A percentile compares a stretch with the other conserved stretches of the same genome.
These are phyloP conservation scores for Colletotrichum abscissum DNA, from an alignment of 2,329 filamentous ascomycete genomes.

Conservation along the genomic window DNA sequence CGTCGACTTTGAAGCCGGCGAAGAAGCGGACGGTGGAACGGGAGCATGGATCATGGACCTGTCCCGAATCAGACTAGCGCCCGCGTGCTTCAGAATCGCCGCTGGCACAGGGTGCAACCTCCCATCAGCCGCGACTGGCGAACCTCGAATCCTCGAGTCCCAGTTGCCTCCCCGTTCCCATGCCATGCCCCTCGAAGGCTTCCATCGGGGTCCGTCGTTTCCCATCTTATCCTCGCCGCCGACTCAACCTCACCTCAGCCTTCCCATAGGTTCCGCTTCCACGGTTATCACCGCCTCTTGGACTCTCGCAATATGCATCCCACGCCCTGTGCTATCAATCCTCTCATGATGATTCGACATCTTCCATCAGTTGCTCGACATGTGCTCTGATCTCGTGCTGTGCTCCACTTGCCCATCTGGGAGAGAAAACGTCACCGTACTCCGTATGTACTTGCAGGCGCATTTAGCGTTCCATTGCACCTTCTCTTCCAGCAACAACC, in stretches of 20 bases:
- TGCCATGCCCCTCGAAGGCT: too few species aligned
- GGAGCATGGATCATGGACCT: conserved; percentile 26
- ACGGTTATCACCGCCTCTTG: background rate
- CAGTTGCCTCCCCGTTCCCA: background rate
- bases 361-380: conserved; percentile 9
- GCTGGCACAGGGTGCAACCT: conserved; percentile 12
- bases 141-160: background rate
- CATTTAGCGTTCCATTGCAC: conserved; percentile 8
- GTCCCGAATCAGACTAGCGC: conserved; percentile 23
- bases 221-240: background rate
- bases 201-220: background rate
- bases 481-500: background rate
- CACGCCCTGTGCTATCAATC: background rate
- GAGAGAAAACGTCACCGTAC: conserved; percentile 25
- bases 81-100: conserved; percentile 5
- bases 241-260: background rate
- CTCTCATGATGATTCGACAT: conserved; percentile 9
- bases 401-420: conserved; percentile 27
- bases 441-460: background rate
- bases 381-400: conserved; percentile 21
- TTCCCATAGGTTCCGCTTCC: background rate
- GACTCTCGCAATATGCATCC: background rate
- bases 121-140: conserved; percentile 29
- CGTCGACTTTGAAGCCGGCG: background rate
- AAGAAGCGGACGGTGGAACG: conserved; percentile 1